phyloP scores from a whole-genome alignment of 2,329 filamentous ascomycete genomes.

The Curvularia spicifera region DNA sequence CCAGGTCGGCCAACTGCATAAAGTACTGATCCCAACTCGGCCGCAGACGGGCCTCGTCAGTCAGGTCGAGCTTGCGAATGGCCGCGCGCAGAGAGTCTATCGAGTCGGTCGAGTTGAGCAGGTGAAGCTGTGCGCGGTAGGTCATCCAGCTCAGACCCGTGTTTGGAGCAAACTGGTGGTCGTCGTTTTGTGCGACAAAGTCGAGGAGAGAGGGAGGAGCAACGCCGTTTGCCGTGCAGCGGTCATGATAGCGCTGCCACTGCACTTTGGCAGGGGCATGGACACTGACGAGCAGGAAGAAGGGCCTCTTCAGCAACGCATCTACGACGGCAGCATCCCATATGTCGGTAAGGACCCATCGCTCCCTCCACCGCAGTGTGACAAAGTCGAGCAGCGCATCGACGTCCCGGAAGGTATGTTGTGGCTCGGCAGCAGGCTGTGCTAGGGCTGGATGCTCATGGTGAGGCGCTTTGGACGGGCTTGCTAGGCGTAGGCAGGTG shows the following conservation, averaged over 20 bases:
- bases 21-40: conserved; percentile 98
- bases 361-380: conserved; percentile 80
- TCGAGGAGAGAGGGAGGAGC: conserved; percentile 62
- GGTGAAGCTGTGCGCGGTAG: conserved; percentile 78
- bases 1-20: conserved; percentile 93
- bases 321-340: conserved; percentile 76
- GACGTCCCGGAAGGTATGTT: conserved; percentile 56
- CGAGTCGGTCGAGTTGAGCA: conserved; percentile 82
- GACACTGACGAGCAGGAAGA: conserved; percentile 90
- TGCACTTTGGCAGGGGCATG: conserved; percentile 86
- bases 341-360: conserved; percentile 87
- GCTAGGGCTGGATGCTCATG: background rate
- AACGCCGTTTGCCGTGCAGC: conserved; percentile 58
- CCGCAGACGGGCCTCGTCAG: conserved; percentile 78
- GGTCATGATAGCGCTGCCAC: conserved; percentile 76
- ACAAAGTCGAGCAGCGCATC: conserved; percentile 81
- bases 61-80: conserved; percentile 75
- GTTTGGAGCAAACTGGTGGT: conserved; percentile 71
- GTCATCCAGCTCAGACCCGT: conserved; percentile 77
- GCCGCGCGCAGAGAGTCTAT: conserved; percentile 74
- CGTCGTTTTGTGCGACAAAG: conserved; percentile 71
- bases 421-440: conserved; percentile 28
- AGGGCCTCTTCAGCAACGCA: conserved; percentile 77
- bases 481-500: conserved; percentile 69
- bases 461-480: conserved; percentile 45